Evolutionary conservation across 306 rosid genomes (phyloP).

Genomic region (Sesbania bispinosa): DNA sequence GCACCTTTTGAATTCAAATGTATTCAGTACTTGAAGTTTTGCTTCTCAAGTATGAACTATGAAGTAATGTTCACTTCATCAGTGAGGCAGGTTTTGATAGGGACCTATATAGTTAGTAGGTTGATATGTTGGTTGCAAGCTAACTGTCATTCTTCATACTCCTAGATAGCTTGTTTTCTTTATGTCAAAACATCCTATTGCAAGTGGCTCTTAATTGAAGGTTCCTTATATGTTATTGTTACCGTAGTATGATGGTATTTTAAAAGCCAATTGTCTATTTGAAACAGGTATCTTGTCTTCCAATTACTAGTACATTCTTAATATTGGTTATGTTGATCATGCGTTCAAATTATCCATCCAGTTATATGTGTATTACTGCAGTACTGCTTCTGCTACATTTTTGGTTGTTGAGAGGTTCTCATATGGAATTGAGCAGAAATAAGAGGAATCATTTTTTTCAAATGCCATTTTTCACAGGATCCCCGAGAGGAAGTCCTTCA

Average conservation of each 20-base stretch:
- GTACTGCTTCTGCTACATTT: not conserved
- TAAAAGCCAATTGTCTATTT: not conserved
- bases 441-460: conserved; percentile 17
- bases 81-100: not conserved
- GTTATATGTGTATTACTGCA: not conserved
- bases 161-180: not conserved
- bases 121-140: not conserved
- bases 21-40: not conserved
- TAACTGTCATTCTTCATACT: not conserved
- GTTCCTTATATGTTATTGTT: not conserved
- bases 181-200: not conserved
- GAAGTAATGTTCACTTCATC: not conserved
- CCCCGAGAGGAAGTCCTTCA: conserved; percentile 90
- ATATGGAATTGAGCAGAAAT: not conserved
- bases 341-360: not conserved
- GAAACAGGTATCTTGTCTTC: not conserved
- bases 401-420: not conserved
- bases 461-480: conserved; percentile 49
- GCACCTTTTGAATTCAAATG: not conserved
- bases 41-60: not conserved
- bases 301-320: not conserved
- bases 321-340: not conserved
- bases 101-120: not conserved
- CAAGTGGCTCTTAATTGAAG: not conserved
- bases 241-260: not conserved